Base-by-base conservation (phyloP, 208 protist genomes). In the Herpetomonas tarakana region DNA sequence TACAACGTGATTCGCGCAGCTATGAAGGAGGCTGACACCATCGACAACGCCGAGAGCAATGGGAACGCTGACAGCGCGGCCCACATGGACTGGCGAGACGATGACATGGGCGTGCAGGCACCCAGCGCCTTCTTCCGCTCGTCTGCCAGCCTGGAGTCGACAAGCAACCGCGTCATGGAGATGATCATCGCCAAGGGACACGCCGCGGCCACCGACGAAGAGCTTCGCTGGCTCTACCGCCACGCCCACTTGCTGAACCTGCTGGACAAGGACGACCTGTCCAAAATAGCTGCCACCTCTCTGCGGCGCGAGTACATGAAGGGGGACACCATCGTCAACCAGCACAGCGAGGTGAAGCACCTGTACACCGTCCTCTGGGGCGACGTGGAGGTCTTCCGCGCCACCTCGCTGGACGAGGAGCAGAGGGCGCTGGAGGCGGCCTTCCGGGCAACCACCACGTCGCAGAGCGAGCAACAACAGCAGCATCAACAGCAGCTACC, bases 311-410 rank as follows among this genome's bases (percentile, higher is more conserved):
- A 93, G 62, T 93, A 91, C 71, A 64, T 74, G 1, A 24, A 28
- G 2, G 80, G 81, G 12, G 87, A 91, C 29, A 60, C 78, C 52
- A 74, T 93, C 44, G 54, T 89, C 19, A 47, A 71, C 46, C 47
- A 54, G 49, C 57, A 68, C 16, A 55, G 29, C 0, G 51, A 29
- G 22, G 31, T 79, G 41, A 45, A 65, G 47, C 81, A 93, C 74
- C 28, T 89, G 18, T 82, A 79, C 72, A 52, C 80, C 14, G 78
- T 93, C 3, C 51, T 88, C n/a, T 87, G 80, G 75, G 87, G 87
- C 41, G 62, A 71, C 30, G 83, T 93, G 26, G 78, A 93, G 14
- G 87, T 86, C 38, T 93, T 91, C 49, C 62, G 60, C 45, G 25
- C 69, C 21, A 65, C 65, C 49, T 71, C 58, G 7, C 11, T 73